phyloP scores from a whole-genome alignment of 176 grass and related monocot genomes.

The Ensete ventricosum region DNA sequence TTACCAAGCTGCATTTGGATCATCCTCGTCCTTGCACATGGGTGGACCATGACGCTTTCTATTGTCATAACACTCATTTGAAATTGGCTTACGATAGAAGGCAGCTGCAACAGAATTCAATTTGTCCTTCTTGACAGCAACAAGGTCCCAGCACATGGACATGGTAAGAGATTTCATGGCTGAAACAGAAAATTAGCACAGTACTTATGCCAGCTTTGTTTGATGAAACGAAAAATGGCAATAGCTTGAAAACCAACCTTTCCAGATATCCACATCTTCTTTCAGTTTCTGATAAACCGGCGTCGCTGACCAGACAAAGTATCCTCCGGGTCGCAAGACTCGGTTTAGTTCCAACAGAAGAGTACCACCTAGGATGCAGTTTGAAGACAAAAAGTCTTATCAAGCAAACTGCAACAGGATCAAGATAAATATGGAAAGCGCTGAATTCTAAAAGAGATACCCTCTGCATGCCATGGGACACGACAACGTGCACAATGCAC shows the following conservation, averaged over 20 bases:
- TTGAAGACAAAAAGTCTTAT: not conserved
- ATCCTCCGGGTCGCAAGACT: slow-evolving; percentile 75
- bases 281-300: slow-evolving; percentile 93
- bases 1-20: slow-evolving; percentile 73
- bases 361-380: slow-evolving; percentile 35
- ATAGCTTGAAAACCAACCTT: slow-evolving; percentile 23
- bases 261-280: slow-evolving; percentile 86
- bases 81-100: slow-evolving; percentile 78
- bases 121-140: slow-evolving; percentile 64
- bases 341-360: slow-evolving; percentile 87
- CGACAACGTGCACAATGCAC: slow-evolving; percentile 93
- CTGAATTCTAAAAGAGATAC: slow-evolving; percentile 14
- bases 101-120: slow-evolving; percentile 70
- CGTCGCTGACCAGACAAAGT: slow-evolving; percentile 93
- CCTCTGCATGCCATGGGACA: slow-evolving; percentile 85
- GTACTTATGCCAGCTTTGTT: not conserved
- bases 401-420: not conserved
- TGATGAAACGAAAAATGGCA: not conserved
- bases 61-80: slow-evolving; percentile 67
- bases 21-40: slow-evolving; percentile 74
- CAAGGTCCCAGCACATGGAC: slow-evolving; percentile 92
- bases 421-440: not conserved
- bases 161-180: slow-evolving; percentile 67
- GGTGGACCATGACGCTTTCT: slow-evolving; percentile 56
- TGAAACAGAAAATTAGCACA: slow-evolving; percentile 12